Conservation (phyloP, 805 yeast genomes). For the Hanseniaspora pseudoguilliermondii region DNA sequence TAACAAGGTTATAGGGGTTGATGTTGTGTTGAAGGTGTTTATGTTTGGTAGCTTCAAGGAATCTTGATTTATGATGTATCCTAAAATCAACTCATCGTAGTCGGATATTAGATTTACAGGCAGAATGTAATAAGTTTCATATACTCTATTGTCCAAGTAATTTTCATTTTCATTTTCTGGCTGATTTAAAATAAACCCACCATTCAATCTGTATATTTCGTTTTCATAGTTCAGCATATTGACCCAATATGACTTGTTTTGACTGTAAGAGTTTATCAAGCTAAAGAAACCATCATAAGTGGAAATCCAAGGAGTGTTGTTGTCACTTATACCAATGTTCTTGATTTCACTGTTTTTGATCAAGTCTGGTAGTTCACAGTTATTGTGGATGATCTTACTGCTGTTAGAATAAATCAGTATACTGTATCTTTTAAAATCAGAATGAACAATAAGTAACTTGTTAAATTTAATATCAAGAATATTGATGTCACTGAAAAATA, state of each 20-base stretch:
- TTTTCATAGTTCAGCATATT: slow-evolving; percentile 1
- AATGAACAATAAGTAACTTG: background rate
- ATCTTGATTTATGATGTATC: background rate
- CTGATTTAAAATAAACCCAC: background rate
- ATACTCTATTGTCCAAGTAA: background rate
- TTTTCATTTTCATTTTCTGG: background rate
- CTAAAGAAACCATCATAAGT: slow-evolving; percentile 1
- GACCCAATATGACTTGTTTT: slow-evolving; percentile 6
- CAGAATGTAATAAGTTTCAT: background rate
- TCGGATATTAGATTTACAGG: background rate
- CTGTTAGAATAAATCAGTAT: background rate
- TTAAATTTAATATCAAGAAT: background rate
- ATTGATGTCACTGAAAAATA: background rate
- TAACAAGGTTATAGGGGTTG: background rate
- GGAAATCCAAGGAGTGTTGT: slow-evolving; percentile 10
- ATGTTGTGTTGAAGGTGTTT: background rate
- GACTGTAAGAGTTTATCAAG: slow-evolving; percentile 3
- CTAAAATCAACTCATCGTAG: slow-evolving; percentile 1
- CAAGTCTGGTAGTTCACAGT: background rate
- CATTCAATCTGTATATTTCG: slow-evolving; percentile 3
- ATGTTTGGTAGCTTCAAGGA: background rate
- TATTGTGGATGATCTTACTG: background rate
- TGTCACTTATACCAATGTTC: slow-evolving; percentile 3
- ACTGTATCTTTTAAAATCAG: background rate
- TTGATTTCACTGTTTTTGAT: background rate